Base-by-base conservation (phyloP, 345 rosid genomes). In the Gossypioides kirkii region DNA sequence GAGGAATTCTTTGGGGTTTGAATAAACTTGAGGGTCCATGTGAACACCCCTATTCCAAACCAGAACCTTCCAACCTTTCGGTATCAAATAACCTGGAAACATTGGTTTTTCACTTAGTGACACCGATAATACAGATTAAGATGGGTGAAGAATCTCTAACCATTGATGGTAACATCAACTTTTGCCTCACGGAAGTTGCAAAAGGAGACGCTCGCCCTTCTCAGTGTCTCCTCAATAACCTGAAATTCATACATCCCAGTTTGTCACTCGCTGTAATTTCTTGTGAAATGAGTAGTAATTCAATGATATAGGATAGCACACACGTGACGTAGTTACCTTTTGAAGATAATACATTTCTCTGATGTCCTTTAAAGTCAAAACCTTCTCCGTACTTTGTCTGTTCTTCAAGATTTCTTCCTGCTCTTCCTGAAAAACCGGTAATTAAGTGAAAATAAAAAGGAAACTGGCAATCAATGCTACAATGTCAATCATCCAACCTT, bases 1-100 rank as follows among this genome's bases (percentile, higher is more conserved):
- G 70, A 78, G 49, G 56, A 81, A 88, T 16, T 74, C 59, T n/a
- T 71, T 72, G 8, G 90, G 92, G 61, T 82, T 56, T 2, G 79
- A 58, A 60, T 77, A 83, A 67, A 64, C 64, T 64, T 81, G 82
- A 71, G 86, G 78, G 73, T 86, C 82, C 61, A 78, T 49, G 42
- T 86, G 89, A 56, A 84, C 81, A 43, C 75, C 81, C 59, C 88
- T 88, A 60, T 72, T 79, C 83, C 88, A 84, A 8, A 83, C 77
- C 75, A 86, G 49, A 62, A 86, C 84, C 71, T 83, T 86, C 92
- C 90, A 88, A 3, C 88, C 89, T 77, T 86, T 84, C 28, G 89
- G 91, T 50, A 85, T 76, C 26, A 78, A 46, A 47, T 84, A 84
- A 49, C 89, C 87, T 87, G 72, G 2, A 23, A 52, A 72, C 2